A percentile compares a stretch with the other conserved stretches of the same genome.
phyloP scores from a whole-genome alignment of 2,329 filamentous ascomycete species.

The Conoideocrella luteorostrata region DNA sequence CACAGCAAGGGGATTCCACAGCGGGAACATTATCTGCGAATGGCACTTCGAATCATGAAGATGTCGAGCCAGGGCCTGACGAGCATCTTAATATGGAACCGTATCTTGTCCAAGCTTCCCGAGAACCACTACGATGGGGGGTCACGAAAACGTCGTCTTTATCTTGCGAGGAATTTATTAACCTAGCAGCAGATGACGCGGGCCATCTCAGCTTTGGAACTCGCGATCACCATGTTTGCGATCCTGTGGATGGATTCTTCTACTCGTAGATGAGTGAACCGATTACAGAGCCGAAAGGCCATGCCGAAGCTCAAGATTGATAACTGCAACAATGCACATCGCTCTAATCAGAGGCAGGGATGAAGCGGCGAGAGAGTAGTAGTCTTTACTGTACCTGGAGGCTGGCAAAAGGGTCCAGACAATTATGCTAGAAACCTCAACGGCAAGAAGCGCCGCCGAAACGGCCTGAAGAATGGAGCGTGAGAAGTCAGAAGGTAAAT shows the following conservation, averaged over 20 bases:
- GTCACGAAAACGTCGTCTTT: neutral
- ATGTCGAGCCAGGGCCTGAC: neutral
- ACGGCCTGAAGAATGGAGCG: conserved; percentile 11
- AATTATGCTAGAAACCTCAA: conserved; percentile 23
- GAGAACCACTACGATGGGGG: neutral
- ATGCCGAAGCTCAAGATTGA: conserved; percentile 26
- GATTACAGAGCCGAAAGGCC: no score
- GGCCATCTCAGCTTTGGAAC: neutral
- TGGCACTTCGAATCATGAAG: neutral
- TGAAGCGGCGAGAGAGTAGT: conserved; percentile 19
- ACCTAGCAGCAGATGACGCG: neutral
- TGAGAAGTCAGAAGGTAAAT: neutral
- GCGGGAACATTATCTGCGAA: neutral
- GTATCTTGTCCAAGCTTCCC: neutral
- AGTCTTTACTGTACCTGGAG: conserved; percentile 14
- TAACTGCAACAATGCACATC: conserved; percentile 18
- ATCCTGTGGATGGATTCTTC: neutral
- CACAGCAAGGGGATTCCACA: neutral
- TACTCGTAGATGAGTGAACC: neutral
- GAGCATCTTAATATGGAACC: neutral
- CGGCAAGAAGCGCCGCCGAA: conserved; percentile 16
- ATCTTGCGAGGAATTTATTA: neutral
- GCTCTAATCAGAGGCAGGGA: conserved; percentile 21
- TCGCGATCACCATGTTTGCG: neutral
- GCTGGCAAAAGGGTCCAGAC: conserved; percentile 5